Base-by-base conservation (phyloP, 345 rosid species). In the Citrus hindsii region DNA sequence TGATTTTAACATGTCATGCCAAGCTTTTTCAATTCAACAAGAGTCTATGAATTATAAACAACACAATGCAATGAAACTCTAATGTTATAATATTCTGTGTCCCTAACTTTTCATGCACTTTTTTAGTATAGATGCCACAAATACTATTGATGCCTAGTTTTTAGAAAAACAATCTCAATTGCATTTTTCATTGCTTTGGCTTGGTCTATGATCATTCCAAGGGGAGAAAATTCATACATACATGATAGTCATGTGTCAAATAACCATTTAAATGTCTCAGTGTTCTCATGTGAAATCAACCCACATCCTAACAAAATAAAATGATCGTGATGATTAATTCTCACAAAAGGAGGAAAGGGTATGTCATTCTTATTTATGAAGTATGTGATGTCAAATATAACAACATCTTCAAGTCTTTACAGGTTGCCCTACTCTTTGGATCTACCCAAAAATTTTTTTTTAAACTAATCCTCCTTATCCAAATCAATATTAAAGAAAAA, bases 371-470 rank as follows among this genome's bases (percentile, higher is more conserved):
- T 46, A 1, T 46, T 46, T 13, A 0, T 46, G 4, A 46, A 10
- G 0, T 13, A 13, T 13, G 51, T 3, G 51, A 4, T 46, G 1
- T 46, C 18, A 46, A 46, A 13, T 46, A 1, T 46, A 13, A 42
- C 5, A 46, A 46, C 2, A 46, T 46, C 5, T 42, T 10, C 0
- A 46, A 12, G 16, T 46, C 1, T 46, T 46, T 13, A 2, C 3
- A 42, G 18, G 18, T 0, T 13, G 0, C 0, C 4, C 0, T 46
- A 46, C 1, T 46, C 1, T 13, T 13, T 46, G 0, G 5, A 13
- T 46, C 5, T 13, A 40, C 5, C 18, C 0, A 13, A 46, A 46
- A 13, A 3, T 0, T 46, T 28, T 28, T 10, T 10, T 46, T 46
- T 12, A 13, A 42, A 42, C 4, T 3, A 0, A 46, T 10, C 1